Evolutionary conservation across 352 stramenopile species (phyloP).

Genomic region (Pythium utonaiense): DNA sequence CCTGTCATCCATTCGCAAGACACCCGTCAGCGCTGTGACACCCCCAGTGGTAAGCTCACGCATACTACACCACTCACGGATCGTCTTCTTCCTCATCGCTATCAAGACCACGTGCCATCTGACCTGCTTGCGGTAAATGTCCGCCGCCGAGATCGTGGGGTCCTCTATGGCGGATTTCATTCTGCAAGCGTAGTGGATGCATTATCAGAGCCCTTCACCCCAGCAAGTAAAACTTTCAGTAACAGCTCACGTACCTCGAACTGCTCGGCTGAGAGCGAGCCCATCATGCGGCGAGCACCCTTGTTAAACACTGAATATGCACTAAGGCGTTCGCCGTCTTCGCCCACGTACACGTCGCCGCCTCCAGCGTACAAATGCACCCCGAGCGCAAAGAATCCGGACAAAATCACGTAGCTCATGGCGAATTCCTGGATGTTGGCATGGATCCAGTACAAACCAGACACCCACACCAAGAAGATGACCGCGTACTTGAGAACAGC

Average conservation of each 20-base stretch:
- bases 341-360: constrained; percentile 1
- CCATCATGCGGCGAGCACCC: constrained; percentile 61
- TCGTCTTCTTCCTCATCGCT: constrained; percentile 43
- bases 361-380: constrained; percentile 34
- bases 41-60: no score
- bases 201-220: background rate
- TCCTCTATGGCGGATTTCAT: constrained; percentile 68
- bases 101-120: constrained; percentile 19
- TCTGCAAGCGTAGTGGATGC: constrained; percentile 28
- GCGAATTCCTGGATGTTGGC: constrained; percentile 49
- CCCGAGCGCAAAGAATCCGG: constrained; percentile 37
- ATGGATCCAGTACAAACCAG: constrained; percentile 45
- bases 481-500: constrained; percentile 23
- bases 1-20: constrained; percentile 19
- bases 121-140: constrained; percentile 12
- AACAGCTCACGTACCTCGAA: constrained; percentile 54
- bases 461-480: constrained; percentile 33
- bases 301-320: constrained; percentile 85
- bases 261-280: constrained; percentile 76
- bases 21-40: no score
- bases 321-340: constrained; percentile 38
- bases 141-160: constrained; percentile 18
- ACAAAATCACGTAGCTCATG: constrained; percentile 58
- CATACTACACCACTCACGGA: constrained; percentile 41
- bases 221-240: background rate